Conservation (phyloP, 2,329 filamentous ascomycete genomes). For the Colletotrichum costaricense region DNA sequence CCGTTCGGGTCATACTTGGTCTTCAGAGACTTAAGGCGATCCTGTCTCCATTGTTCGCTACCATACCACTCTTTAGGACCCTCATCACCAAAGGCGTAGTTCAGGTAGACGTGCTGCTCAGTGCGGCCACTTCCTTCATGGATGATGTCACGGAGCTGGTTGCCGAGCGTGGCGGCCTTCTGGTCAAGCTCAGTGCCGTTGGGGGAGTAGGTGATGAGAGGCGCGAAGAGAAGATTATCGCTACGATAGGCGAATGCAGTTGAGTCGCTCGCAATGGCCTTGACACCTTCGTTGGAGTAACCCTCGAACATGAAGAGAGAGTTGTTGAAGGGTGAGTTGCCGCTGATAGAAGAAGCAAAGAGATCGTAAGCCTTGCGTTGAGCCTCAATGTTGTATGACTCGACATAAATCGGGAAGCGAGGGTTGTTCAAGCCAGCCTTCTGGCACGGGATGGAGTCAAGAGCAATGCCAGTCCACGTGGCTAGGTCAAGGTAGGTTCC, state of each 20-base stretch:
- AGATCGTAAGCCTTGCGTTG: slow-evolving; percentile 45
- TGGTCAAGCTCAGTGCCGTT: slow-evolving; percentile 45
- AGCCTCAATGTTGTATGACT: slow-evolving; percentile 48
- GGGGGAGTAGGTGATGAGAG: slow-evolving; percentile 50
- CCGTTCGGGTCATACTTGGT: slow-evolving; percentile 58
- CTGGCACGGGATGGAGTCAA: slow-evolving; percentile 51
- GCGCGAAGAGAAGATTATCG: slow-evolving; percentile 54
- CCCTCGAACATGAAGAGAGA: slow-evolving; percentile 67
- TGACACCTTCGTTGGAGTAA: slow-evolving; percentile 60
- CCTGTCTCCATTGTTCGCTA: slow-evolving; percentile 58
- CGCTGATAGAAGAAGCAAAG: slow-evolving; percentile 43
- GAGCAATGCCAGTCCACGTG: slow-evolving; percentile 53
- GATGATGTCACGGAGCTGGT: slow-evolving; percentile 51
- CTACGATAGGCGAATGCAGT: slow-evolving; percentile 59
- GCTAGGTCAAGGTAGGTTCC: slow-evolving; percentile 59
- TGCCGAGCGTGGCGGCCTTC: slow-evolving; percentile 48
- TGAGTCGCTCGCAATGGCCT: slow-evolving; percentile 45
- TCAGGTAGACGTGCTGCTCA: slow-evolving; percentile 56
- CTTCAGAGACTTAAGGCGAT: slow-evolving; percentile 58
- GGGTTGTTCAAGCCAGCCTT: slow-evolving; percentile 53
- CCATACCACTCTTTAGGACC: slow-evolving; percentile 56
- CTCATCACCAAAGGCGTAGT: slow-evolving; percentile 64
- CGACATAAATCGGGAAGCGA: slow-evolving; percentile 57
- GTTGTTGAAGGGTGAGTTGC: slow-evolving; percentile 37
- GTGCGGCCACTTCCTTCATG: slow-evolving; percentile 45